phyloP scores from a whole-genome alignment of 148 eudicot genomes.

The Limonium bicolor region DNA sequence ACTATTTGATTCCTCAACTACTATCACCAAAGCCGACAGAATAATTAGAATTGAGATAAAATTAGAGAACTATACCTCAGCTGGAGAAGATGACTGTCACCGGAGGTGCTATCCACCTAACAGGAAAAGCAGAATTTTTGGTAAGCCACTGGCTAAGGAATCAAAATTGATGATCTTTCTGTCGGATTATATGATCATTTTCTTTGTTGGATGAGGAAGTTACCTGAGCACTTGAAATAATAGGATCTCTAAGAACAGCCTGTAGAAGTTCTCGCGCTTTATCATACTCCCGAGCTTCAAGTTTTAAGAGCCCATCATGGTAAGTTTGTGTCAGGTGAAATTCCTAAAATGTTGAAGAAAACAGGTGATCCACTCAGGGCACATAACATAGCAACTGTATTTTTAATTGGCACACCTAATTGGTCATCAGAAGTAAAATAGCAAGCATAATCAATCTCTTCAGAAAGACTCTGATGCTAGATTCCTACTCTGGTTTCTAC shows the following conservation, averaged over 20 bases:
- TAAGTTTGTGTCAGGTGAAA: slow-evolving; percentile 90
- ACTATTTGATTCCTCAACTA: too few species aligned
- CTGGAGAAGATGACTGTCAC: slow-evolving; percentile 86
- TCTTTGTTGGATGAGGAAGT: background rate
- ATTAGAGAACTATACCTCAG: slow-evolving; percentile 47
- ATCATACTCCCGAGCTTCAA: slow-evolving; percentile 73
- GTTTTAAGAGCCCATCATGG: slow-evolving; percentile 82
- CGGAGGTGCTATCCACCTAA: slow-evolving; percentile 56
- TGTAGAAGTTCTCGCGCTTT: slow-evolving; percentile 81
- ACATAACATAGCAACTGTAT: too few species aligned
- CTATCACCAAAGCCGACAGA: too few species aligned
- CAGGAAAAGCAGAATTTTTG: slow-evolving; percentile 10
- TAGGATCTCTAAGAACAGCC: slow-evolving; percentile 72
- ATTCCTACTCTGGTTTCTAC: too few species aligned
- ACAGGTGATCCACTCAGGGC: background rate
- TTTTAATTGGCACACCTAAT: too few species aligned
- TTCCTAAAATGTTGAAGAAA: slow-evolving; percentile 40
- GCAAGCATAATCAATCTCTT: too few species aligned
- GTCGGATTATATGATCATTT: background rate
- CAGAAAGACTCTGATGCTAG: too few species aligned
- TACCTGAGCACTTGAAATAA: slow-evolving; percentile 69
- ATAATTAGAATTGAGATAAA: too few species aligned
- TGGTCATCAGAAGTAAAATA: too few species aligned
- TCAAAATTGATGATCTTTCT: background rate
- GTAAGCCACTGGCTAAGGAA: too few species aligned